Conservation (phyloP, 352 stramenopile species). For the Aphanomyces cochlioides region DNA sequence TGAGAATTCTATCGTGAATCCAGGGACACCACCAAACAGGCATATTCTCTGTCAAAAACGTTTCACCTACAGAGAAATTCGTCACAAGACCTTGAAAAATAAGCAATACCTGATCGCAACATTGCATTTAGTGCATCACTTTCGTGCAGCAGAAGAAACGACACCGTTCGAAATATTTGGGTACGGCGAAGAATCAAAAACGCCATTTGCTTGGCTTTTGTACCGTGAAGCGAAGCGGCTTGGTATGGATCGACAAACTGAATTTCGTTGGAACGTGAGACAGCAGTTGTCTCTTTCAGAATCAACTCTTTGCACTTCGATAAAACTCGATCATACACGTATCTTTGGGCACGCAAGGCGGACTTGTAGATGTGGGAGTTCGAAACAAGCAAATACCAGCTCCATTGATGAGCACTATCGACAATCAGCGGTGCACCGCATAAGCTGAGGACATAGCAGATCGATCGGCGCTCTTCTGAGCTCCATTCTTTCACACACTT, state of each 20-base stretch:
- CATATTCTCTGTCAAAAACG: slow-evolving; percentile 45
- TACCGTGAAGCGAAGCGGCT: slow-evolving; percentile 70
- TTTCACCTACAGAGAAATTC: slow-evolving; percentile 3
- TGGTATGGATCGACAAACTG: slow-evolving; percentile 85
- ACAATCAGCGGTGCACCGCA: slow-evolving; percentile 74
- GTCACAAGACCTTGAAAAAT: slow-evolving; percentile 12
- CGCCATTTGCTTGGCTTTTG: slow-evolving; percentile 81
- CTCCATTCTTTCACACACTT: slow-evolving; percentile 77
- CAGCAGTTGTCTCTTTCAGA: slow-evolving; percentile 28
- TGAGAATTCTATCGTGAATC: slow-evolving; percentile 74
- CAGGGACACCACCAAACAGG: slow-evolving; percentile 87
- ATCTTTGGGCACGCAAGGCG: slow-evolving; percentile 17
- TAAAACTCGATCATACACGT: slow-evolving; percentile 28
- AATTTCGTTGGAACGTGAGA: slow-evolving; percentile 72
- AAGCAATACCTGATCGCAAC: slow-evolving; percentile 54
- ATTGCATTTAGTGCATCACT: slow-evolving; percentile 42
- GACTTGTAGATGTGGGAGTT: slow-evolving; percentile 22
- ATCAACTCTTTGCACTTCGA: slow-evolving; percentile 27
- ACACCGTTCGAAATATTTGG: slow-evolving; percentile 66
- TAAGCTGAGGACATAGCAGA: slow-evolving; percentile 72
- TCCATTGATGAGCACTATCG: slow-evolving; percentile 37
- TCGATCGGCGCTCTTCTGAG: slow-evolving; percentile 75
- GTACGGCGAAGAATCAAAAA: slow-evolving; percentile 76
- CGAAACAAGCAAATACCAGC: slow-evolving; percentile 22
- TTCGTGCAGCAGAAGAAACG: slow-evolving; percentile 51